A percentile compares a stretch with the other conserved stretches of the same genome.
Conservation (phyloP, 75 land plant species). For the Sequoia sempervirens region DNA sequence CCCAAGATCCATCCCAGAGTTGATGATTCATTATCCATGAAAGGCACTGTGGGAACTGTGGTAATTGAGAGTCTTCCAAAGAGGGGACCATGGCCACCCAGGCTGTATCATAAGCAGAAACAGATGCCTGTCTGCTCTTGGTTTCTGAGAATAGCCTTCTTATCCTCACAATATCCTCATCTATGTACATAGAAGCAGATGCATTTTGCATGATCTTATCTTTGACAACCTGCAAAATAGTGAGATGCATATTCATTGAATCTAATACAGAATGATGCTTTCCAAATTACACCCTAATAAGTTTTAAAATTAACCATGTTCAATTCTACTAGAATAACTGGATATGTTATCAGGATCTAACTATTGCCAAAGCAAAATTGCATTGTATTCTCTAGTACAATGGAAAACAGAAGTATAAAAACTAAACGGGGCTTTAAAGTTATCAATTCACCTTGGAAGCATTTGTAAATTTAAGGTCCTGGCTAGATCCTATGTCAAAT, state of each 20-base stretch:
- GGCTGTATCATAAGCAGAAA: slow-evolving; percentile 82
- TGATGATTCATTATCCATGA: slow-evolving; percentile 74
- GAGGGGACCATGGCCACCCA: slow-evolving; percentile 85
- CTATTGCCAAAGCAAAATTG: background rate
- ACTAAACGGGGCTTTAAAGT: background rate
- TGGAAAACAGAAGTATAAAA: background rate
- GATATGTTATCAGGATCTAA: background rate
- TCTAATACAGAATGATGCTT: background rate
- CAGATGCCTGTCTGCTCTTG: slow-evolving; percentile 16
- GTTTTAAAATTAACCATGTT: background rate
- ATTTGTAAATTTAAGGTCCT: background rate
- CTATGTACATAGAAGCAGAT: background rate
- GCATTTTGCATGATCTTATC: background rate
- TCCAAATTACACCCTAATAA: background rate
- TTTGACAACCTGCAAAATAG: background rate
- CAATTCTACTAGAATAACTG: background rate
- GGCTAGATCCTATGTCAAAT: background rate
- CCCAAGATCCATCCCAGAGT: slow-evolving; percentile 73
- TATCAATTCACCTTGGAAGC: background rate
- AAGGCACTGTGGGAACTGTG: slow-evolving; percentile 62
- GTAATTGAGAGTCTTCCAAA: slow-evolving; percentile 22
- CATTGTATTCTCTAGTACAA: background rate
- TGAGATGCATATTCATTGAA: background rate
- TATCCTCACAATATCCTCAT: background rate
- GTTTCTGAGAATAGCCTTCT: slow-evolving; percentile 1